These are phyloP conservation scores for Otatea glauca DNA, from an alignment of 176 grass and related monocot species.

Conservation along the genomic window DNA sequence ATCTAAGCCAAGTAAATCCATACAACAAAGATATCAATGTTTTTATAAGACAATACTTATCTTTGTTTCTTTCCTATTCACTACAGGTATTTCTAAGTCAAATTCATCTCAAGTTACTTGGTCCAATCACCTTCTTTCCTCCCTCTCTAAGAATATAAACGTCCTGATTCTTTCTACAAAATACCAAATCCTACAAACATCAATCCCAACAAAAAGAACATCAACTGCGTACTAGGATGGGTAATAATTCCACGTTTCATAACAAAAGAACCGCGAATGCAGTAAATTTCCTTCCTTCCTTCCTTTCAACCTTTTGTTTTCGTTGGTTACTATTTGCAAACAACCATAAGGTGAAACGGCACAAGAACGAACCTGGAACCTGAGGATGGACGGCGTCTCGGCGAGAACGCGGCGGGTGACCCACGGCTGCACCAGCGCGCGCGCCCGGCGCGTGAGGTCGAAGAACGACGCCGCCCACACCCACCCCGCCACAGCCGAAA, in stretches of 20 bases:
- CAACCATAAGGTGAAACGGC: background rate
- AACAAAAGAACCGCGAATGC: background rate
- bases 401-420: conserved; percentile 66
- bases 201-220: background rate
- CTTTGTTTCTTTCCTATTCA: background rate
- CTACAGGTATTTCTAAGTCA: background rate
- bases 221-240: background rate
- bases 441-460: conserved; percentile 72
- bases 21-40: background rate
- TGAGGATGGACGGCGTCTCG: conserved; percentile 66
- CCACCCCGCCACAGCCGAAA: conserved; percentile 71
- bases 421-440: conserved; percentile 72
- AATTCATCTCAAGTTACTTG: background rate
- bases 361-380: conserved; percentile 67
- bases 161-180: background rate
- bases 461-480: conserved; percentile 75
- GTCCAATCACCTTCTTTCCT: background rate
- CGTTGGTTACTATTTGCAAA: background rate
- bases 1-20: conserved; percentile 3
- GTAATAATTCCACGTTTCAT: background rate
- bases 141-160: background rate
- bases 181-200: background rate
- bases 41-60: background rate
- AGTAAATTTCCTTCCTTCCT: background rate
- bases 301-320: background rate